Base-by-base conservation (phyloP, 1,284 basidiomycete species). In the Peniophora sp. region DNA sequence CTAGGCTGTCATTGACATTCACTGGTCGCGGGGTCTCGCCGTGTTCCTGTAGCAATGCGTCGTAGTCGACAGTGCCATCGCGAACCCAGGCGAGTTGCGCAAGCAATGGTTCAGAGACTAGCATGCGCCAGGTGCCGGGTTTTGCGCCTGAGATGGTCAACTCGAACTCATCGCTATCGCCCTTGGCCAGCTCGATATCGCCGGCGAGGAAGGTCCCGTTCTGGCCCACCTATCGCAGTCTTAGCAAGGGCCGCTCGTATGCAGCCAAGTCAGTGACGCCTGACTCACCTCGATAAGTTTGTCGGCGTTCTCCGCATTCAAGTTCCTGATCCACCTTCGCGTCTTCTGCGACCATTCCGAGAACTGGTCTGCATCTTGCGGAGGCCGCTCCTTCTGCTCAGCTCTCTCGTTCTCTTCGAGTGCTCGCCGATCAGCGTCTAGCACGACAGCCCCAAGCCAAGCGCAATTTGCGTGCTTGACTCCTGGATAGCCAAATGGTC, bases 111-210 rank as follows among this genome's bases (percentile, higher is more conserved):
- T 41, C 15, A 14, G 47, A 34, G 24, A 51, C 17, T 2, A 43
- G 46, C 41, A 47, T 47, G 20, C 49, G 49, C 52, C 52, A 52
- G 20, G 49, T 44, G 1, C 55, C 53, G 2, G 51, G 53, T 47
- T 54, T 56, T 3, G 49, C 50, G 23, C 48, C 47, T 1, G 39
- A 36, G 43, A 54, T n/a, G 20, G 43, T 32, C 3, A 45, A 48
- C 24, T 56, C 55, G 47, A 56, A 56, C 39, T 41, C 39, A 34
- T 54, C 55, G 1, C 23, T 24, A 3, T 49, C 53, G 32, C 43
- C 49, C 20, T 54, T 54, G 9, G 53, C 35, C 14, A 35, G 24
- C 10, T 27, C 37, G 14, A 52, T 17, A 24, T 54, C 51, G n/a
- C 53, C 53, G 9, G 47, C 43, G 20, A 54, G 35, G 35, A 51